Percentiles rank a stretch among this genome's conserved stretches.
These are phyloP conservation scores for Glycine tomentella DNA, from an alignment of 306 rosid genomes.

Conservation along the genomic window DNA sequence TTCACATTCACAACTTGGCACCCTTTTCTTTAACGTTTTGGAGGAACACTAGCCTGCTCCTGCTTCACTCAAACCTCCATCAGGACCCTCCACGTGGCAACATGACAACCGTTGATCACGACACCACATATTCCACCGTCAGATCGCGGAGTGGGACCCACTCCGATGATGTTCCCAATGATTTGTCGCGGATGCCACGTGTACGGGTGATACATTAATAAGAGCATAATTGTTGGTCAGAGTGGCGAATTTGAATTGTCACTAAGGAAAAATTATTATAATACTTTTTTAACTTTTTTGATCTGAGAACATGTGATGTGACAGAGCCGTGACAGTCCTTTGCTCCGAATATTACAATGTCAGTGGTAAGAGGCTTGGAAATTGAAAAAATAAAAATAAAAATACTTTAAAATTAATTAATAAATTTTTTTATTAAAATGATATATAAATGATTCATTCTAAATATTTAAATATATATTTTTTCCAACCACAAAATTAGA, in stretches of 20 bases:
- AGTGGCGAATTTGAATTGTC: constrained; percentile 54
- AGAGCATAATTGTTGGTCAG: constrained; percentile 63
- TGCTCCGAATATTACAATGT: constrained; percentile 60
- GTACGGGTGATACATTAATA: constrained; percentile 60
- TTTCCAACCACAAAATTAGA: too few species aligned
- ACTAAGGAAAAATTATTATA: constrained; percentile 24
- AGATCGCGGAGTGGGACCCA: constrained; percentile 47
- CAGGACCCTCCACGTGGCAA: constrained; percentile 38
- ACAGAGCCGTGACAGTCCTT: constrained; percentile 55
- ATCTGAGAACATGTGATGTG: constrained; percentile 59
- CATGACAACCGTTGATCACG: neutral
- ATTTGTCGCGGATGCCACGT: constrained; percentile 58
- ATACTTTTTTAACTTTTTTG: constrained; percentile 45
- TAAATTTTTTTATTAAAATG: too few species aligned
- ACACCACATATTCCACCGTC: neutral
- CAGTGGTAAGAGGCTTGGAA: constrained; percentile 50
- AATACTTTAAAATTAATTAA: neutral
- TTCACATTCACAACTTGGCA: constrained; percentile 35
- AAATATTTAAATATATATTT: too few species aligned
- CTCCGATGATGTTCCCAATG: constrained; percentile 64
- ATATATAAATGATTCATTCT: too few species aligned
- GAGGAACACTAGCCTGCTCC: constrained; percentile 20
- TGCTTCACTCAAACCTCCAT: neutral
- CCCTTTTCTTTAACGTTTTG: constrained; percentile 49
- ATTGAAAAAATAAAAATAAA: neutral